Evolutionary conservation across 371 early-diverging fungal genomes (phyloP), one percentile per base, ranked within the genome.

Genomic region (Blyttiomyces sp.): DNA sequence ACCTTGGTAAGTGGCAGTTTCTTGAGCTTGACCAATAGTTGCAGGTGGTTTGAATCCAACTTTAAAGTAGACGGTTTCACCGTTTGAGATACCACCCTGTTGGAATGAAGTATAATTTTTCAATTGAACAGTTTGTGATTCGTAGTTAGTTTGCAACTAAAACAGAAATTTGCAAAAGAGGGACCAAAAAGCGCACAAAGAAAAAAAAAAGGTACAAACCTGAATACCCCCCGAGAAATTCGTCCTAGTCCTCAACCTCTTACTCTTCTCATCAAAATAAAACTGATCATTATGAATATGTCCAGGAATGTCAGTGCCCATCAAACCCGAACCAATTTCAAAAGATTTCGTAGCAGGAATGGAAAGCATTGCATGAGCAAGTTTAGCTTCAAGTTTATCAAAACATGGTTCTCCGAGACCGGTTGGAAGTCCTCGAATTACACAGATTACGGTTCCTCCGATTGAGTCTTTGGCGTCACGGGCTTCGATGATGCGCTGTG

Each of bases 321-420:
- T 80, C 70, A 95, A 91, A 5, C 98, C 98, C 34, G 89, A 88
- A 3, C 98, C 98, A 59, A 95, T 90, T 69, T 97, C 98, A 70
- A 97, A 97, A 4, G 92, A 94, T 71, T 97, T 97, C 16, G 96
- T 97, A 7, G 98, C 95, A 19, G 98, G 98, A 54, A 97, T 95
- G 26, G 95, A 94, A 55, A 97, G 75, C 98, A 97, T 97, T n/a
- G 96, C 98, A 65, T 97, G 96, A 6, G 96, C 98, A 50, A 97
- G 78, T 59, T 86, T 72, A n/a, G 98, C 96, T 71, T 97, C 96
- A 32, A 96, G 78, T 71, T 97, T 97, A 73, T 97, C 98, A 67
- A 97, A 97, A 74, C 93, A 91, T 7, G 98, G 98, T 70, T 97
- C 98, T 50, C 98, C 98, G 53, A 97, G 78, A n/a, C 98, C 98